Percentiles rank a stretch among this genome's conserved stretches.
Conservation (phyloP, 352 stramenopile genomes). For the Phytophthora pistaciae region DNA sequence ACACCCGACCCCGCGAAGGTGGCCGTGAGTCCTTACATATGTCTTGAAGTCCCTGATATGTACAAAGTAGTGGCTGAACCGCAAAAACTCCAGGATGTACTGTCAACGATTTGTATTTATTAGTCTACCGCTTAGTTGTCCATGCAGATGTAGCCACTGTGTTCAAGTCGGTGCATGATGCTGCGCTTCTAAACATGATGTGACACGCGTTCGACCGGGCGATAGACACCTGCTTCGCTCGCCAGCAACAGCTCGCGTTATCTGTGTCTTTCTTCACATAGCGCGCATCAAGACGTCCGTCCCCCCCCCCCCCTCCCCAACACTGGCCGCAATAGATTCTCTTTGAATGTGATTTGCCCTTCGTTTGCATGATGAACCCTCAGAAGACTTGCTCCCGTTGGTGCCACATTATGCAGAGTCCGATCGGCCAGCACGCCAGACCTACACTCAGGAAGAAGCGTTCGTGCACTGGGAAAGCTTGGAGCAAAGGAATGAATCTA, state of each 20-base stretch:
- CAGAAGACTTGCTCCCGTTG: conserved; percentile 2
- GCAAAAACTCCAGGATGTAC: too few relatives aligned
- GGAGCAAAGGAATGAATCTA: too few relatives aligned
- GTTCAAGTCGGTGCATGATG: neutral
- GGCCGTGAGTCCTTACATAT: too few relatives aligned
- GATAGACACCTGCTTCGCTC: neutral
- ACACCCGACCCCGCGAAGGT: too few relatives aligned
- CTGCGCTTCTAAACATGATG: neutral
- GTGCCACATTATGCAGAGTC: neutral
- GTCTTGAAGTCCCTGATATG: too few relatives aligned
- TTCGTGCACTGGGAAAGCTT: conserved; percentile 12
- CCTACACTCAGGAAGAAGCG: conserved; percentile 5
- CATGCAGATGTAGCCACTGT: neutral
- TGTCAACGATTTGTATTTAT: too few relatives aligned
- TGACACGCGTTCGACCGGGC: neutral
- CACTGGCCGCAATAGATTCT: conserved; percentile 11
- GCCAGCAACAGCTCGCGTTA: neutral
- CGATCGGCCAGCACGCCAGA: conserved; percentile 1
- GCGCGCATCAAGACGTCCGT: too few relatives aligned
- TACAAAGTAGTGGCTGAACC: too few relatives aligned
- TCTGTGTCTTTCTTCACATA: too few relatives aligned
- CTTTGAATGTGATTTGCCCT: conserved; percentile 2
- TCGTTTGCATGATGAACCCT: conserved; percentile 3
- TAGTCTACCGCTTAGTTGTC: too few relatives aligned
- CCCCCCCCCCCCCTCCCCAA: too few relatives aligned